Conservation (phyloP, 495 filamentous ascomycete species). For the Halenospora varia region DNA sequence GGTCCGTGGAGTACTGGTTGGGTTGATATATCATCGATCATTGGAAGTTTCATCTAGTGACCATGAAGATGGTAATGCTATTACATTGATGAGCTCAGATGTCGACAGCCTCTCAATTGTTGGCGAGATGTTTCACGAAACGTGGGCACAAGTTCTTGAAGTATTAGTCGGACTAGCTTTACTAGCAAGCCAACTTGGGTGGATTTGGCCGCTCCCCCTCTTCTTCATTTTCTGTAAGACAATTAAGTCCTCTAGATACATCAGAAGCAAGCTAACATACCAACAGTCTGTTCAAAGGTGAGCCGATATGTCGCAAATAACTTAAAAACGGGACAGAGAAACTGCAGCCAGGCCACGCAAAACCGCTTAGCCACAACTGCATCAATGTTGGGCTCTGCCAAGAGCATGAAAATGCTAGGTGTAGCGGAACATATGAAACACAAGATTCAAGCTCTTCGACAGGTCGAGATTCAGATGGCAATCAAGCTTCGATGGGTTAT, state of each 20-base stretch:
- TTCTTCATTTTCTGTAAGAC: slow-evolving; percentile 50
- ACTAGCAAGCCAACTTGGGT: slow-evolving; percentile 53
- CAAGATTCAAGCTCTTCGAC: slow-evolving; percentile 47
- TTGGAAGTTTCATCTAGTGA: slow-evolving; percentile 27
- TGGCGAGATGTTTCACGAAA: slow-evolving; percentile 35
- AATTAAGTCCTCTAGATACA: too few relatives aligned
- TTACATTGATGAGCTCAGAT: slow-evolving; percentile 59
- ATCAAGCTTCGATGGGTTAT: slow-evolving; percentile 46
- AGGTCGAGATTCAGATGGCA: slow-evolving; percentile 52
- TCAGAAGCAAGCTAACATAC: background rate
- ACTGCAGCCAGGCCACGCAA: slow-evolving; percentile 50
- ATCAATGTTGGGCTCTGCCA: slow-evolving; percentile 51
- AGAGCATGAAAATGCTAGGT: slow-evolving; percentile 61
- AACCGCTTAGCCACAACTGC: slow-evolving; percentile 47
- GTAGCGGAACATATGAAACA: slow-evolving; percentile 36
- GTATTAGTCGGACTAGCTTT: slow-evolving; percentile 56
- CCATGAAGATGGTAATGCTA: slow-evolving; percentile 44
- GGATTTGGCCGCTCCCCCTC: slow-evolving; percentile 51
- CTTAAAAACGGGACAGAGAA: slow-evolving; percentile 39
- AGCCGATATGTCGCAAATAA: slow-evolving; percentile 44
- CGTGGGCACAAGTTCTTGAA: slow-evolving; percentile 51
- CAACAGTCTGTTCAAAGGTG: slow-evolving; percentile 34
- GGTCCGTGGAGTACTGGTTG: slow-evolving; percentile 53
- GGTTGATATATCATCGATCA: slow-evolving; percentile 54
- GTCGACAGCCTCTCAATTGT: slow-evolving; percentile 26